Evolutionary conservation across 106 monocot genomes (phyloP).

Genomic region (Allium fistulosum): DNA sequence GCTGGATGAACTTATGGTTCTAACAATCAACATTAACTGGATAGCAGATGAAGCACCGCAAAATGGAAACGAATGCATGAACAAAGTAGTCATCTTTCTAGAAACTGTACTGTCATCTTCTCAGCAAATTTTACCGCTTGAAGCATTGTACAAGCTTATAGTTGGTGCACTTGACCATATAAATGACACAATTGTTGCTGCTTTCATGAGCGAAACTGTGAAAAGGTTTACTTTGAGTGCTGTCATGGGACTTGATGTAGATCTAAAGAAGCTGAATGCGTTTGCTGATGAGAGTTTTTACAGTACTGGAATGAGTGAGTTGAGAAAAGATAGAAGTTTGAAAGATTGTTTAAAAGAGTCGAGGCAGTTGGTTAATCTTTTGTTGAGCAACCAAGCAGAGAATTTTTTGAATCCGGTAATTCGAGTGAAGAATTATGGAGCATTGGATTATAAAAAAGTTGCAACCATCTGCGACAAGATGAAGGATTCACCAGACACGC

Average conservation of each 20-base stretch:
- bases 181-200: constrained; percentile 32
- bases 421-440: constrained; percentile 45
- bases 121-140: constrained; percentile 39
- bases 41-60: constrained; percentile 47
- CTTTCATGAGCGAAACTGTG: constrained; percentile 42
- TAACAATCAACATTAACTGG: constrained; percentile 49
- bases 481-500: constrained; percentile 53
- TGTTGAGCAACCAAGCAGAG: constrained; percentile 50
- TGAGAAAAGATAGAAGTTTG: constrained; percentile 37
- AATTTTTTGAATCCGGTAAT: constrained; percentile 73
- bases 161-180: constrained; percentile 40
- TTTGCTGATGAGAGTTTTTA: constrained; percentile 44
- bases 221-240: constrained; percentile 53
- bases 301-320: constrained; percentile 16
- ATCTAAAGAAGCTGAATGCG: constrained; percentile 37
- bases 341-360: constrained; percentile 44
- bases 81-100: constrained; percentile 32
- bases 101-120: constrained; percentile 36
- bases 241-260: constrained; percentile 42
- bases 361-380: constrained; percentile 53
- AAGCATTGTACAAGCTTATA: constrained; percentile 34
- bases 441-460: constrained; percentile 57
- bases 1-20: constrained; percentile 40
- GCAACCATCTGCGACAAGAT: constrained; percentile 58
- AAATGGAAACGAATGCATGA: constrained; percentile 40